Conservation (phyloP, 2,329 filamentous ascomycete genomes). For the Phialophora chinensis region DNA sequence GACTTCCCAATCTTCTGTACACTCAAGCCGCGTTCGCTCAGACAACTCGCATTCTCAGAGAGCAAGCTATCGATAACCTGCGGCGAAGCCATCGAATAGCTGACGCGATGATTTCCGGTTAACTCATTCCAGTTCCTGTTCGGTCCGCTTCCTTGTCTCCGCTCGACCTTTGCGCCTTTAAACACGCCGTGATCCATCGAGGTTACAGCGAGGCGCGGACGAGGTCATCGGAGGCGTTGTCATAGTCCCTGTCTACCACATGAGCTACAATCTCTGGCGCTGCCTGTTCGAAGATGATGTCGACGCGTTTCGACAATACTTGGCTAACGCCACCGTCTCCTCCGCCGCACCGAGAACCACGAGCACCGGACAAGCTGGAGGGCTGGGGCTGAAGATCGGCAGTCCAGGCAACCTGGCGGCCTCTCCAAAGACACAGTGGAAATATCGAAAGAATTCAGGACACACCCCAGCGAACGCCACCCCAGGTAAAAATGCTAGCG, state of each 20-base stretch:
- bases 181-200: conserved; percentile 85
- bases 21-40: background rate
- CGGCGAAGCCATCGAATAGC: background rate
- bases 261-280: conserved; percentile 98
- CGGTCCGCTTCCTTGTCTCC: conserved; percentile 21
- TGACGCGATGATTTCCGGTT: conserved; percentile 26
- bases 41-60: background rate
- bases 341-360: conserved; percentile 29
- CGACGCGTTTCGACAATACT: conserved; percentile 87
- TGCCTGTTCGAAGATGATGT: conserved; percentile 97
- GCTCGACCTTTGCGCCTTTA: conserved; percentile 67
- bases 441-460: conserved; percentile 39
- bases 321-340: conserved; percentile 71
- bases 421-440: conserved; percentile 48
- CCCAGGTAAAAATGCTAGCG: conserved; percentile 22
- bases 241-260: conserved; percentile 59
- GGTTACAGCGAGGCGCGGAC: conserved; percentile 87
- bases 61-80: background rate
- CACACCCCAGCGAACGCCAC: conserved; percentile 21
- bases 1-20: background rate
- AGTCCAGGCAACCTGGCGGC: conserved; percentile 53
- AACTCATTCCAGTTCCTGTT: conserved; percentile 9
- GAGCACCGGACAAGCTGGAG: conserved; percentile 49
- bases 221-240: conserved; percentile 55
- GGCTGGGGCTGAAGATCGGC: conserved; percentile 46